Conservation (phyloP, 768 basidiomycete species). For the Brasilioporus rufonigricans region DNA sequence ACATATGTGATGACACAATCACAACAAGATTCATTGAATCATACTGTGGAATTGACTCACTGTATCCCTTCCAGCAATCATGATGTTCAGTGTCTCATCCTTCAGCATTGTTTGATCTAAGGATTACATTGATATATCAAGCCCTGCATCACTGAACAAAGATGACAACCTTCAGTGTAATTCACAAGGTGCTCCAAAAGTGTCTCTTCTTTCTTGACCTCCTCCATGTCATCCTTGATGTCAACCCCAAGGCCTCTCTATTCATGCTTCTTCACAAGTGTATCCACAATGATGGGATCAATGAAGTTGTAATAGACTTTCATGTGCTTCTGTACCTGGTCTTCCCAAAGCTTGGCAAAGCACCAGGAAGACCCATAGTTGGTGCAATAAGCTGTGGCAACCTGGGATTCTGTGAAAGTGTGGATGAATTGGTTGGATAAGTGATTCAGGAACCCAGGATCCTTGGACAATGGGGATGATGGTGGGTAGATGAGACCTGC, state of each 20-base stretch:
- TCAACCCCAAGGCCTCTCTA: too few species aligned
- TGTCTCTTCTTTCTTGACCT: constrained; percentile 40
- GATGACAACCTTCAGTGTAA: too few species aligned
- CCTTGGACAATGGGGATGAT: constrained; percentile 18
- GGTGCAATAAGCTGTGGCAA: constrained; percentile 29
- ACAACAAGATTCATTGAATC: not conserved
- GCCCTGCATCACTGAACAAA: constrained; percentile 14
- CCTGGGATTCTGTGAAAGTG: constrained; percentile 41
- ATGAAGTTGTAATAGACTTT: constrained; percentile 41
- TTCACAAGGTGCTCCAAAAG: too few species aligned
- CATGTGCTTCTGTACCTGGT: constrained; percentile 38
- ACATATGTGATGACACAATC: constrained; percentile 42
- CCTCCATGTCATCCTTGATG: too few species aligned
- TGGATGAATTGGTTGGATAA: too few species aligned
- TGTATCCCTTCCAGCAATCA: constrained; percentile 31
- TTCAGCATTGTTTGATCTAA: constrained; percentile 23
- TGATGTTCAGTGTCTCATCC: constrained; percentile 28
- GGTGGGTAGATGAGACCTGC: constrained; percentile 39
- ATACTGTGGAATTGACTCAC: not conserved
- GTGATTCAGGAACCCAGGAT: too few species aligned
- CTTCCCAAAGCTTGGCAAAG: too few species aligned
- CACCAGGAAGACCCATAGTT: too few species aligned
- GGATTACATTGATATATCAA: not conserved
- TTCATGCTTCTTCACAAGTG: too few species aligned
- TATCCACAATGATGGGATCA: too few species aligned